Conservation (phyloP, 176 grass and related monocot genomes). For the Sorghum bicolor region Sorghum_bicolor_NCBIv3 NC_012878.2:58620001-58620500, state of each 20-base stretch:
- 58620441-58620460: constrained; percentile 38
- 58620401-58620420: neutral
- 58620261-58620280: neutral
- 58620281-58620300: constrained; percentile 25
- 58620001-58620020: neutral
- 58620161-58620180: neutral
- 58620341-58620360: constrained; percentile 11
- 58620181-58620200: neutral
- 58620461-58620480: constrained; percentile 25
- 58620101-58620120: neutral
- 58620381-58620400: constrained; percentile 13
- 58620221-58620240: neutral
- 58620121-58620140: neutral
- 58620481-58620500: constrained; percentile 46
- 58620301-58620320: neutral
- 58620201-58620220: constrained; percentile 23
- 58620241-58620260: neutral
- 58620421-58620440: neutral
- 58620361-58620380: neutral
- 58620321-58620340: neutral
- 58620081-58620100: neutral
- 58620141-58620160: neutral
- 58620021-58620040: neutral
- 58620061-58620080: neutral
- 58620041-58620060: neutral